Conservation (phyloP, 257 asterid genomes). For the Voacanga thouarsii region DNA sequence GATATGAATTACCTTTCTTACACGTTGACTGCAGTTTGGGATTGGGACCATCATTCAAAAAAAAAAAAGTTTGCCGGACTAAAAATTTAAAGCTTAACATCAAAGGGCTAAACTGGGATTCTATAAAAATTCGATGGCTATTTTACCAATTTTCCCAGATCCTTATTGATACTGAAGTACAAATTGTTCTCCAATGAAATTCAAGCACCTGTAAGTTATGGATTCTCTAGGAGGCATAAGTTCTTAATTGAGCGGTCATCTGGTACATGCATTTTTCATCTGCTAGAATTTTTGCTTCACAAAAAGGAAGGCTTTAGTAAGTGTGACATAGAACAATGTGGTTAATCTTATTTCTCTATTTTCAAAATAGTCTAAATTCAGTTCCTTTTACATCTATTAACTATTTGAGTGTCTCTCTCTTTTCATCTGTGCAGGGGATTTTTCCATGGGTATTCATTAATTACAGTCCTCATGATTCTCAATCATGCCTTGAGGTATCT, state of each 20-base stretch:
- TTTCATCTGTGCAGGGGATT: slow-evolving; percentile 62
- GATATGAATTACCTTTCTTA: neutral
- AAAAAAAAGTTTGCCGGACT: neutral
- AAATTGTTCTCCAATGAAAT: neutral
- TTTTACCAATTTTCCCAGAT: neutral
- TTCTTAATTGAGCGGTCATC: neutral
- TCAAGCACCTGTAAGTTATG: neutral
- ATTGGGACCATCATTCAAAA: neutral
- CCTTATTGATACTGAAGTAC: neutral
- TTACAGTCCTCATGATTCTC: slow-evolving; percentile 88
- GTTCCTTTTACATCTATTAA: neutral
- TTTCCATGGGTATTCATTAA: slow-evolving; percentile 84
- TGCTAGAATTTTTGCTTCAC: neutral
- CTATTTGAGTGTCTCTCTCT: neutral
- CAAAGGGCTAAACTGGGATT: neutral
- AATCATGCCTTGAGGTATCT: slow-evolving; percentile 92
- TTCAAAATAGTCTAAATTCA: neutral
- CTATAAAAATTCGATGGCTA: neutral
- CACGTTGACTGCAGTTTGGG: neutral
- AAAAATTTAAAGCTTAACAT: neutral
- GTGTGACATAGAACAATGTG: neutral
- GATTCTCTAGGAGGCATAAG: neutral
- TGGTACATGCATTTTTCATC: neutral
- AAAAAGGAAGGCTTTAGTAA: neutral
- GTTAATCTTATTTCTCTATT: neutral